These are phyloP conservation scores for Neofusicoccum parvum DNA, from an alignment of 2,329 filamentous ascomycete species.

Conservation along the genomic window DNA sequence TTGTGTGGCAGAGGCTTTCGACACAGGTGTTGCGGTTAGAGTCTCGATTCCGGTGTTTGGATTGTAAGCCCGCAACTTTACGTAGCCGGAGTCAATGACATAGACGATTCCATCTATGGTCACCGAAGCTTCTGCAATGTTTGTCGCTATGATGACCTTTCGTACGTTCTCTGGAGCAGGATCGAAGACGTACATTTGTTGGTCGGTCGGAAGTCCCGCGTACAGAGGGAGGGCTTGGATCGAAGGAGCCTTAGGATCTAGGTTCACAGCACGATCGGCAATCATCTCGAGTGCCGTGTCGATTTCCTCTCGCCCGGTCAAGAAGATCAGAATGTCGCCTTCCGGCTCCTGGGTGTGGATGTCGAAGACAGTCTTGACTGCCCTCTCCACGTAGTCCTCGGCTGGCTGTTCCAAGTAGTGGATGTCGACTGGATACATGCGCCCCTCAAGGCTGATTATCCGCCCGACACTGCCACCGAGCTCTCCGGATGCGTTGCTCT, in stretches of 20 bases:
- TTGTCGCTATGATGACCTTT: slow-evolving; percentile 91
- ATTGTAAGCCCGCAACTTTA: slow-evolving; percentile 86
- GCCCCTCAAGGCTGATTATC: slow-evolving; percentile 84
- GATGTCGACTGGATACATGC: slow-evolving; percentile 85
- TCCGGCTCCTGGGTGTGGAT: slow-evolving; percentile 80
- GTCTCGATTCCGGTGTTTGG: slow-evolving; percentile 85
- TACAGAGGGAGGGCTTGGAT: slow-evolving; percentile 80
- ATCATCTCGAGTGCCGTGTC: slow-evolving; percentile 79
- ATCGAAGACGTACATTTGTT: slow-evolving; percentile 95
- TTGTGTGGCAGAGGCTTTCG: slow-evolving; percentile 90
- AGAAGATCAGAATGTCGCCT: slow-evolving; percentile 87
- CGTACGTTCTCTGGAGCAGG: slow-evolving; percentile 77
- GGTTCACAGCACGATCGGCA: slow-evolving; percentile 67
- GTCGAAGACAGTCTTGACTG: slow-evolving; percentile 80
- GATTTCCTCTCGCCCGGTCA: slow-evolving; percentile 93
- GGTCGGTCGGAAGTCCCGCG: slow-evolving; percentile 83
- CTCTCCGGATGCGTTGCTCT: slow-evolving; percentile 38
- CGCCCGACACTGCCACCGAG: slow-evolving; percentile 51
- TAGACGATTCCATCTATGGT: slow-evolving; percentile 92
- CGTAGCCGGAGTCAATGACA: slow-evolving; percentile 87
- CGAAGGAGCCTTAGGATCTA: slow-evolving; percentile 60
- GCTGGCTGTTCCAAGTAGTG: slow-evolving; percentile 77
- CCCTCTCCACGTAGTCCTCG: slow-evolving; percentile 84
- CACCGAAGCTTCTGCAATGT: slow-evolving; percentile 94
- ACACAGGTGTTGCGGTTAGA: slow-evolving; percentile 77